Evolutionary conservation across 2,329 filamentous ascomycete species (phyloP), one percentile per base, ranked within the genome.

Genomic region (Botrytis cinerea): DNA sequence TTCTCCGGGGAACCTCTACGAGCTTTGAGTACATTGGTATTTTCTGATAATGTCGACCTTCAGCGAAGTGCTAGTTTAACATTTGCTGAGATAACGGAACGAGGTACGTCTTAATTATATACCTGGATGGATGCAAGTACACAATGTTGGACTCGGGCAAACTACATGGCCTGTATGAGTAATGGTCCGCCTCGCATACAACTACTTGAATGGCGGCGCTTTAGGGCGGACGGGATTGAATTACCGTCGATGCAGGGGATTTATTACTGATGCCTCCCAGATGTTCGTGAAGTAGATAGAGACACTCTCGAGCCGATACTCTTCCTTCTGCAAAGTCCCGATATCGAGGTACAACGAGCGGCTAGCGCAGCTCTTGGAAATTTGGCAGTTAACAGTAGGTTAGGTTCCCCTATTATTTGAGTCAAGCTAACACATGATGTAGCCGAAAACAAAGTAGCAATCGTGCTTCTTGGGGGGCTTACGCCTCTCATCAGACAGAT

Each of bases 361-460:
- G 96, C 96, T 77, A 99, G 96, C 82, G 96, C 96, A 72, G 96
- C 96, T 25, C 87, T 99, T 46, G 96, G 96, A 63, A 99, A 99
- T 81, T 87, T 99, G 73, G 96, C 96, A 68, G 96, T 99, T 76
- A 98, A 99, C 84, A 95, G 96, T 98, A 89, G 75, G 91, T 83
- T 74, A 66, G 51, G 25, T 40, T 45, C 32, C 48, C 48, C 20
- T 48, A 12, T 38, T 16, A 62, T 71, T 72, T 63, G 46, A 38
- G 67, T 43, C 63, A 70, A 64, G 66, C 87, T 89, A 81, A 90
- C 82, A 68, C 18, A 64, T 57, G 16, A 59, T 71, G n/a, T 79
- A 98, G 96, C 93, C 78, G 95, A 98, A 82, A 99, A 99, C 87
- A 99, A 99, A 83, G 94, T 98, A 75, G 87, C 95, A 77, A 99